These are phyloP conservation scores for sunflower (Helianthus annuus) DNA, from an alignment of 129 eudicot genomes.

Conservation along the genomic window DNA sequence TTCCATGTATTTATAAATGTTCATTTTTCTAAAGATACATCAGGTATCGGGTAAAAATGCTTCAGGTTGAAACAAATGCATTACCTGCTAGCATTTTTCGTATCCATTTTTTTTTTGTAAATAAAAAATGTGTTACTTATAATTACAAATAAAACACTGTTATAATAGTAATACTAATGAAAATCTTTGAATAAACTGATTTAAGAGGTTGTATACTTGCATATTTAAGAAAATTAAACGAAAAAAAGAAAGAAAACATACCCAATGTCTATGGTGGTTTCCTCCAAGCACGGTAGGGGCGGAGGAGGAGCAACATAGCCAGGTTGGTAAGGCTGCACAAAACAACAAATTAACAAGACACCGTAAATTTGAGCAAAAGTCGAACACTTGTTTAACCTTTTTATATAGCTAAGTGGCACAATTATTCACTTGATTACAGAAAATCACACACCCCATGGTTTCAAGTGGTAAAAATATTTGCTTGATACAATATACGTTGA, in stretches of 20 bases:
- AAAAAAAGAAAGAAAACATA: slow-evolving; percentile 22
- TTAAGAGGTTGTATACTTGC: slow-evolving; percentile 1
- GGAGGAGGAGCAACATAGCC: slow-evolving; percentile 86
- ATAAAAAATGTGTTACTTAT: neutral
- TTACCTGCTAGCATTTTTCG: neutral
- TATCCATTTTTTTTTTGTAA: neutral
- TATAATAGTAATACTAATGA: neutral
- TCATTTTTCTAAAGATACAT: neutral
- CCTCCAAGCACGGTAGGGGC: slow-evolving; percentile 70
- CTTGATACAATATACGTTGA: neutral
- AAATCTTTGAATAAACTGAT: neutral
- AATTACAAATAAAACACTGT: neutral
- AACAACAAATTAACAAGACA: slow-evolving; percentile 1
- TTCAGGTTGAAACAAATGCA: too few relatives aligned
- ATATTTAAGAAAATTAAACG: neutral
- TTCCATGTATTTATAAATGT: neutral
- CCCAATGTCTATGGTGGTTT: slow-evolving; percentile 92
- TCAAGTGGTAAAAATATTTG: neutral
- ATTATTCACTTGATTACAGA: neutral
- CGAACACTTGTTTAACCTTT: neutral
- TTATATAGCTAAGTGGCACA: neutral
- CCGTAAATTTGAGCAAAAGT: neutral
- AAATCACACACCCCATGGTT: neutral
- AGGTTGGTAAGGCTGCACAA: slow-evolving; percentile 79
- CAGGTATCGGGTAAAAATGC: neutral